Percentiles rank a stretch among this genome's conserved stretches.
These are phyloP conservation scores for Berberis vulgaris DNA, from an alignment of 164 flowering plant genomes.

Conservation along the genomic window DNA sequence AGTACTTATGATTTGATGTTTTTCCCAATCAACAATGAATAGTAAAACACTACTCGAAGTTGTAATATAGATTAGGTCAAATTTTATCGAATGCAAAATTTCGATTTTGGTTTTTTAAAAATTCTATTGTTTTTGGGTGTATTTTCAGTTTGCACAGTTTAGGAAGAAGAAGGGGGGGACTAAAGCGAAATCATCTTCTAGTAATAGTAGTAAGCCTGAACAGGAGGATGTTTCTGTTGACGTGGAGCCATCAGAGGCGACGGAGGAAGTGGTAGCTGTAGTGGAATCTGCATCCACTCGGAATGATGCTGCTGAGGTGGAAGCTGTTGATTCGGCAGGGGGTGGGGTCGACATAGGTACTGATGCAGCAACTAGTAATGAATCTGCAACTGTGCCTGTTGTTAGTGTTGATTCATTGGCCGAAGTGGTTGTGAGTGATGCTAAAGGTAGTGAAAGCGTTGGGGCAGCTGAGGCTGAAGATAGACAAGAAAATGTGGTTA, in stretches of 20 bases:
- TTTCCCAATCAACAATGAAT: no score
- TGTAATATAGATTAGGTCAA: background rate
- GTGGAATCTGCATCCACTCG: slow-evolving; percentile 10
- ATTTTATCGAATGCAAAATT: background rate
- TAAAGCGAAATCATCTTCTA: slow-evolving; percentile 47
- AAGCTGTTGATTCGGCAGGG: slow-evolving; percentile 4
- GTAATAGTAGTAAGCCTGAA: slow-evolving; percentile 41
- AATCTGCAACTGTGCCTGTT: no score
- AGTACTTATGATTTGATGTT: no score
- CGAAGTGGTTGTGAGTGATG: background rate
- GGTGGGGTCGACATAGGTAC: background rate
- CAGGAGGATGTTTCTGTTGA: slow-evolving; percentile 25
- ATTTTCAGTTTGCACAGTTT: slow-evolving; percentile 69
- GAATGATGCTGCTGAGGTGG: slow-evolving; percentile 8
- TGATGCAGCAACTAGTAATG: background rate
- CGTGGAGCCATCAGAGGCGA: slow-evolving; percentile 5
- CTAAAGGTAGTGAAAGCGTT: slow-evolving; percentile 5
- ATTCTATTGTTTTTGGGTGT: background rate
- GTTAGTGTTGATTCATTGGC: background rate
- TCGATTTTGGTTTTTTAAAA: background rate
- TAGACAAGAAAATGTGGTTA: slow-evolving; percentile 10
- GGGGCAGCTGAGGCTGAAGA: slow-evolving; percentile 14
- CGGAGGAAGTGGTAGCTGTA: slow-evolving; percentile 9
- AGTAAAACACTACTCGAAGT: no score
- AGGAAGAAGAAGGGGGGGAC: slow-evolving; percentile 77